Percentiles rank a stretch among this genome's conserved stretches.
phyloP scores from a whole-genome alignment of 2,329 filamentous ascomycete species.

The Magnaporthiopsis poae region DNA sequence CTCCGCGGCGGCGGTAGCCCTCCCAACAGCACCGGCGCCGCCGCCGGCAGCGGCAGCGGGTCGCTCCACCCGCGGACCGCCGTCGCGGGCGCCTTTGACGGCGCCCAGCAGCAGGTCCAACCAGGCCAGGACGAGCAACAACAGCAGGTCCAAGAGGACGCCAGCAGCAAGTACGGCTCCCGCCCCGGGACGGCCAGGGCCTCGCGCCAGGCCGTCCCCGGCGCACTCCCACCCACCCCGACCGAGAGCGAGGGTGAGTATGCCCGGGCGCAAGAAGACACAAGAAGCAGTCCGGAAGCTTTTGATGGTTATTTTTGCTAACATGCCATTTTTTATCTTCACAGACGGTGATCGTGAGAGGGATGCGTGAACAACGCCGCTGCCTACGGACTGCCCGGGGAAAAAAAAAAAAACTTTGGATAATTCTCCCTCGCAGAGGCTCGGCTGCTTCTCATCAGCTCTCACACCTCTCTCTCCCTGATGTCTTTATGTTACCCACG shows the following conservation, averaged over 20 bases:
- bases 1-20: conserved; percentile 29
- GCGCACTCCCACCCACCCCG: conserved; percentile 51
- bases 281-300: neutral
- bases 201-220: conserved; percentile 41
- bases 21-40: conserved; percentile 4
- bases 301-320: conserved; percentile 19
- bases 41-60: conserved; percentile 13
- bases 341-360: conserved; percentile 32
- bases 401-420: neutral
- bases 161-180: conserved; percentile 25
- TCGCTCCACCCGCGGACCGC: conserved; percentile 21
- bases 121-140: conserved; percentile 12
- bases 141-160: conserved; percentile 14
- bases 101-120: conserved; percentile 9
- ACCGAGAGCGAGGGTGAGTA: conserved; percentile 56
- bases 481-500: neutral
- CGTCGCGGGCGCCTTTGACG: conserved; percentile 19
- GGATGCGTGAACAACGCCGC: neutral
- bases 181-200: conserved; percentile 45
- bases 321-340: conserved; percentile 30
- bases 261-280: conserved; percentile 6
- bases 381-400: neutral
- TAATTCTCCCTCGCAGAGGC: neutral
- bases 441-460: neutral
- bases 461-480: neutral